Evolutionary conservation across 2,329 filamentous ascomycete species (phyloP), one percentile per base, ranked within the genome.

Genomic region (Moelleriella libera): DNA sequence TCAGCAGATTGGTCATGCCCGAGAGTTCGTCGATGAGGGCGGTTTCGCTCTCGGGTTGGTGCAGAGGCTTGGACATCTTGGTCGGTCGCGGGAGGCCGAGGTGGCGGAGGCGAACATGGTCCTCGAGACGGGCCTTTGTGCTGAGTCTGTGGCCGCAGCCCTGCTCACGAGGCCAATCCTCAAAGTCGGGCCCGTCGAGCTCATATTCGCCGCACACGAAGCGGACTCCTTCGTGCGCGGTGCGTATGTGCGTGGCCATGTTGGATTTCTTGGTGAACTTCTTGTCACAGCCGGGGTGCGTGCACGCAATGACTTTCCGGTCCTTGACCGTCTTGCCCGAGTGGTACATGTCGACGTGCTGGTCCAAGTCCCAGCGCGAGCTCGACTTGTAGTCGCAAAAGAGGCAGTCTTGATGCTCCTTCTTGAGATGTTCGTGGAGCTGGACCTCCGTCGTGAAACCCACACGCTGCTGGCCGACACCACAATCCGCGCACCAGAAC

Each of bases 191-290:
- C 5, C 66, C 61, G 7, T 66, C 68, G 1, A 88, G 66, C 54
- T 83, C 78, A 9, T 80, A 75, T 44, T 81, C 66, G 12, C 86
- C 86, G 58, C 90, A 96, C n/a, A 86, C 70, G 58, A 86, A 96
- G 8, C 80, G 80, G 53, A 80, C 69, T 14, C 86, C 83, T 53
- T 88, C 75, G 59, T 96, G 90, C 0, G 83, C 81, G 9, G 78
- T 82, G 49, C 83, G 81, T 47, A 90, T 71, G 59, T 97, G 90
- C 0, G 82, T 78, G 12, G 82, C 85, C 46, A 94, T 72, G 56
- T 95, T 96, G n/a, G 83, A 83, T 51, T 77, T 80, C 59, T 84
- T 85, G 14, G 86, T 89, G 63, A 96, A 96, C 47, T 72, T 78
- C 58, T 85, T 86, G 48, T 68, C 71, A 62, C 89, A 96, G 28